phyloP scores from a whole-genome alignment of 192 early-diverging fungal species.

The Allomyces macrogynus region DNA sequence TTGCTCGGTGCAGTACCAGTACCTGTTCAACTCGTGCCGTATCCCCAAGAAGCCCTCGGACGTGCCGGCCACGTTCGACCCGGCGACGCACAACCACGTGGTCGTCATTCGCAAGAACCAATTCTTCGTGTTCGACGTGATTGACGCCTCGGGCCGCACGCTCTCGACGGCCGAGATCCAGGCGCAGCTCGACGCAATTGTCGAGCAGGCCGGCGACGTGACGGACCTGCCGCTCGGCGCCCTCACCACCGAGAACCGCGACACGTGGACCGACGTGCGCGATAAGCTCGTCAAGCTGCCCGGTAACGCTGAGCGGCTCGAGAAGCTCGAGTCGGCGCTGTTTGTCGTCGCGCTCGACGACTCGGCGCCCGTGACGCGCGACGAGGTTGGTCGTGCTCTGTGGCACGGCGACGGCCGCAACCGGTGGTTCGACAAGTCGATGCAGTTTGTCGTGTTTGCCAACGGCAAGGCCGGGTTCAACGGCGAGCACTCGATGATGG shows the following conservation, averaged over 20 bases:
- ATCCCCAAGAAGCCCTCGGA: conserved; percentile 74
- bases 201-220: conserved; percentile 38
- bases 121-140: conserved; percentile 59
- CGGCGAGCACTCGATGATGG: conserved; percentile 79
- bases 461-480: conserved; percentile 63
- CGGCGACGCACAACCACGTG: conserved; percentile 57
- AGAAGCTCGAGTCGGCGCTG: conserved; percentile 64
- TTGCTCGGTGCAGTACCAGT: conserved; percentile 31
- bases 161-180: conserved; percentile 71
- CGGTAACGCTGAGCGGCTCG: conserved; percentile 46
- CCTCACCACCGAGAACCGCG: conserved; percentile 84
- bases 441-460: conserved; percentile 91
- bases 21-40: conserved; percentile 91
- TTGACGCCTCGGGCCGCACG: conserved; percentile 46
- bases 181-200: conserved; percentile 45
- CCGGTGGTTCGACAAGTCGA: conserved; percentile 91
- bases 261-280: conserved; percentile 64
- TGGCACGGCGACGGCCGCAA: conserved; percentile 95
- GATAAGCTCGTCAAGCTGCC: conserved; percentile 22
- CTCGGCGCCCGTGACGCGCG: conserved; percentile 62
- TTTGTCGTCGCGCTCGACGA: conserved; percentile 87
- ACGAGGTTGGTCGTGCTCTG: conserved; percentile 66
- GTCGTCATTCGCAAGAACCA: conserved; percentile 76
- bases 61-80: conserved; percentile 48
- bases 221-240: conserved; percentile 60